phyloP scores from a whole-genome alignment of 768 basidiomycete genomes.

The Hortiboletus flavorubellus region DNA sequence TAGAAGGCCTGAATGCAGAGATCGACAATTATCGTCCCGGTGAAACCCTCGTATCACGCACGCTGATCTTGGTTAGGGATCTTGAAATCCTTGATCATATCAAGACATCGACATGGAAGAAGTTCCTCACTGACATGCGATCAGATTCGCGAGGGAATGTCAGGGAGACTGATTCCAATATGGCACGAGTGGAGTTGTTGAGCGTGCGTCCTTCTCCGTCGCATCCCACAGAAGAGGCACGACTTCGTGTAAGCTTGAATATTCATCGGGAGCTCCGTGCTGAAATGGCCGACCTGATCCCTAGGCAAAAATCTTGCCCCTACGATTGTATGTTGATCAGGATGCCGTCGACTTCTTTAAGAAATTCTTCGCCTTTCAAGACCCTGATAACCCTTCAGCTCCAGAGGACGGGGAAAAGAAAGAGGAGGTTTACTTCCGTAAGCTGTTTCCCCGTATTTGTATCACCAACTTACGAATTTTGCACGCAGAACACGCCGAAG shows the following conservation, averaged over 20 bases:
- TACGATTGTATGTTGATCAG: conserved; percentile 94
- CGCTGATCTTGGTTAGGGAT: conserved; percentile 64
- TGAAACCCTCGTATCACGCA: conserved; percentile 58
- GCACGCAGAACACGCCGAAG: conserved; percentile 79
- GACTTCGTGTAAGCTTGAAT: conserved; percentile 51
- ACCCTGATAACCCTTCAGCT: conserved; percentile 42
- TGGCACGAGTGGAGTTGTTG: conserved; percentile 84
- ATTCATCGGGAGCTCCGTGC: neutral
- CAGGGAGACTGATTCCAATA: conserved; percentile 87
- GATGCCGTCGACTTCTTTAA: conserved; percentile 98
- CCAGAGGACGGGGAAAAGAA: conserved; percentile 31
- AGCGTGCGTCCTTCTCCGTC: conserved; percentile 70
- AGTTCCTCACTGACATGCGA: conserved; percentile 85
- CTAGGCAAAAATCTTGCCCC: conserved; percentile 85
- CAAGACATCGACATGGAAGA: conserved; percentile 98
- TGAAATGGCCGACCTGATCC: neutral
- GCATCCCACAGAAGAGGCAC: conserved; percentile 67
- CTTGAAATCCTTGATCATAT: conserved; percentile 95
- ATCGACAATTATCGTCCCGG: conserved; percentile 61
- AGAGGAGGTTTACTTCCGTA: conserved; percentile 73
- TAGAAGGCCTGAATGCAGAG: conserved; percentile 63
- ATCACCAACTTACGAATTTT: conserved; percentile 2
- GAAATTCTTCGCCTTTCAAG: conserved; percentile 89
- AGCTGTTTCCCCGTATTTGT: conserved; percentile 22
- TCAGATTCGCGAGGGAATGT: conserved; percentile 85